These are phyloP conservation scores for Prunus mume DNA, from an alignment of 306 rosid species.

Conservation along the genomic window DNA sequence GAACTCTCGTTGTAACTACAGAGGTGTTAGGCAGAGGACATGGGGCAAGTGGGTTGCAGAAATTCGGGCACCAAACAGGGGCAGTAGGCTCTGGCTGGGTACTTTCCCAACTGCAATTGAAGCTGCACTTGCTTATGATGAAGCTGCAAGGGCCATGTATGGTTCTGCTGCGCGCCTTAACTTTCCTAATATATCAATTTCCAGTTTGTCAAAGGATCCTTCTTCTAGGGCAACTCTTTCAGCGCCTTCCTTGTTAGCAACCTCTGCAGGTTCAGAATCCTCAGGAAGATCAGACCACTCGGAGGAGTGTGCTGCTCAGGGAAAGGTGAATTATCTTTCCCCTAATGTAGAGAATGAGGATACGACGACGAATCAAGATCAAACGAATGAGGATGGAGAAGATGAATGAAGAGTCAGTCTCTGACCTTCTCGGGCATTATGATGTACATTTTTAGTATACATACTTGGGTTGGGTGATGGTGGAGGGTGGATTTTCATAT, in stretches of 20 bases:
- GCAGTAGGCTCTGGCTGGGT: slow-evolving; percentile 81
- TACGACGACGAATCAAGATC: not conserved
- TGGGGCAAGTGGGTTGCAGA: slow-evolving; percentile 98
- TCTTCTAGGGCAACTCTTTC: slow-evolving; percentile 18
- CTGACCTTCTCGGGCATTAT: slow-evolving; percentile 17
- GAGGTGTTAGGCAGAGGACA: slow-evolving; percentile 93
- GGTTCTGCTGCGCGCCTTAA: slow-evolving; percentile 73
- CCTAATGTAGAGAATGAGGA: slow-evolving; percentile 20
- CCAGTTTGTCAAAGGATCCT: slow-evolving; percentile 45
- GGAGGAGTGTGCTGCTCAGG: slow-evolving; percentile 28
- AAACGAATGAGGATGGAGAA: slow-evolving; percentile 30
- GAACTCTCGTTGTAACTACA: slow-evolving; percentile 74
- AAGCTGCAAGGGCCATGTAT: slow-evolving; percentile 85
- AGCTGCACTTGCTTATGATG: slow-evolving; percentile 86
- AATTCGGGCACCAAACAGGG: slow-evolving; percentile 75
- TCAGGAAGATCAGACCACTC: slow-evolving; percentile 36
- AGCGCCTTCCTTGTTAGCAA: slow-evolving; percentile 24
- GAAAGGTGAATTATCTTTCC: slow-evolving; percentile 33
- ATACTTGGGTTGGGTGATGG: slow-evolving; percentile 7
- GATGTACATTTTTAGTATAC: slow-evolving; percentile 35
- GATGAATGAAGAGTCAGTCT: slow-evolving; percentile 31
- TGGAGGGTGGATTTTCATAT: slow-evolving; percentile 14
- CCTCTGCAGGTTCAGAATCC: slow-evolving; percentile 37
- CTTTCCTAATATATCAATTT: slow-evolving; percentile 60
- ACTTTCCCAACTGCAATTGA: slow-evolving; percentile 71